Base-by-base conservation (phyloP, 1,284 basidiomycete genomes). In the Naganishia sp. region DNA sequence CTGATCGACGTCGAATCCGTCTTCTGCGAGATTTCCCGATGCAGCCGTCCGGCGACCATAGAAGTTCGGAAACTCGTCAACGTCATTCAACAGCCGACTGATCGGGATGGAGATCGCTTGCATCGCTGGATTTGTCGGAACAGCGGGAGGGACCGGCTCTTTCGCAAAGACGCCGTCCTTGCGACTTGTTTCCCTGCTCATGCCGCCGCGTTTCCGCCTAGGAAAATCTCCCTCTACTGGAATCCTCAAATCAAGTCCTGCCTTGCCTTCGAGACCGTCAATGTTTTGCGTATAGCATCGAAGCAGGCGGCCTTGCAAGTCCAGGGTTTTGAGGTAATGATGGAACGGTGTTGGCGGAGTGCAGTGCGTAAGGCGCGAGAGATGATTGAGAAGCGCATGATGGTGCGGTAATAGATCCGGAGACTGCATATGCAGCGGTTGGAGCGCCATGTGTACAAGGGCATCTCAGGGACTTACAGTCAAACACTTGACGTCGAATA, bases 221-320 rank as follows among this genome's bases (percentile, higher is more conserved):
- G 58, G 58, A 23, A 61, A 61, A 51, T 61, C 58, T 47, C 23
- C 45, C 41, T 50, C 58, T 17, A 61, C 84, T 11, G 65, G 65
- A 4, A 60, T 39, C n/a, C 65, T 41, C 10, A 66, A 21, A 49
- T 83, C 85, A 7, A 96, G 83, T 4, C 93, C 93, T 15, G 86
- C 89, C 74, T 92, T 92, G 67, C 83, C 83, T 75, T 96, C 93
- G 57, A 97, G 86, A 17, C 88, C 88, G 75, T 97, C 93, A 68
- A 96, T 94, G 79, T 95, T 94, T 81, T 97, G 94, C 0, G 94
- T 95, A 78, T 96, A 97, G 4, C 94, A 90, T 32, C 94, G 85
- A 50, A 94, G 83, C 1, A 97, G 85, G 54, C 86, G 85, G 2
- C 90, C 89, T 53, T 88, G 83, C 64, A 87, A 82, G 73, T 96